Evolutionary conservation across 1,139 yeast species (phyloP).

Genomic region (Nakaseomyces nivariensis): DNA sequence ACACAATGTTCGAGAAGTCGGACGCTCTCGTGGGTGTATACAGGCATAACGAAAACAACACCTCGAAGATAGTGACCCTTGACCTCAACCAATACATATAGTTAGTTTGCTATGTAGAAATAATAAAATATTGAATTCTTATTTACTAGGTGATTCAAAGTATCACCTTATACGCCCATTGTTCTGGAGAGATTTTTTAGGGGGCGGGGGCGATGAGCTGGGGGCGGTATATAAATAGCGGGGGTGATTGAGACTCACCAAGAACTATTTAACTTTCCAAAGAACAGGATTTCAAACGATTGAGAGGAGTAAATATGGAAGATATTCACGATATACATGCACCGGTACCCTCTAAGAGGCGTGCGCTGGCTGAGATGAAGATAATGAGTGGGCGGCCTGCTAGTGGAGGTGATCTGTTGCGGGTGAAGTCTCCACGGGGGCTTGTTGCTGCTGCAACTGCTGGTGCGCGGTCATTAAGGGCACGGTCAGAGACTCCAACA

Average conservation of each 20-base stretch:
- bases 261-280: no score
- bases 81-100: conserved; percentile 46
- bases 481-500: conserved; percentile 25
- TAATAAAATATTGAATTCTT: not conserved
- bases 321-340: not conserved
- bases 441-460: not conserved
- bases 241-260: no score
- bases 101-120: not conserved
- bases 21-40: conserved; percentile 91
- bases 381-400: conserved; percentile 3
- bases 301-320: no score
- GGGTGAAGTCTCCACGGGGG: not conserved
- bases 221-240: not conserved
- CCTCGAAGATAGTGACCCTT: conserved; percentile 67
- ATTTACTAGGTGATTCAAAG: not conserved
- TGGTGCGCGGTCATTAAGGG: conserved; percentile 3
- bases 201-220: not conserved
- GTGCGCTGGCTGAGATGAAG: conserved; percentile 1
- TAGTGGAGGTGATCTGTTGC: not conserved
- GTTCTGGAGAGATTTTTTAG: not conserved
- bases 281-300: no score
- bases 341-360: conserved; percentile 1
- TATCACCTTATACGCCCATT: not conserved
- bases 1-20: conserved; percentile 75
- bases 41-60: conserved; percentile 68